Evolutionary conservation across 2,329 filamentous ascomycete species (phyloP), one percentile per base, ranked within the genome.

Genomic region (Fusarium decemcellulare): DNA sequence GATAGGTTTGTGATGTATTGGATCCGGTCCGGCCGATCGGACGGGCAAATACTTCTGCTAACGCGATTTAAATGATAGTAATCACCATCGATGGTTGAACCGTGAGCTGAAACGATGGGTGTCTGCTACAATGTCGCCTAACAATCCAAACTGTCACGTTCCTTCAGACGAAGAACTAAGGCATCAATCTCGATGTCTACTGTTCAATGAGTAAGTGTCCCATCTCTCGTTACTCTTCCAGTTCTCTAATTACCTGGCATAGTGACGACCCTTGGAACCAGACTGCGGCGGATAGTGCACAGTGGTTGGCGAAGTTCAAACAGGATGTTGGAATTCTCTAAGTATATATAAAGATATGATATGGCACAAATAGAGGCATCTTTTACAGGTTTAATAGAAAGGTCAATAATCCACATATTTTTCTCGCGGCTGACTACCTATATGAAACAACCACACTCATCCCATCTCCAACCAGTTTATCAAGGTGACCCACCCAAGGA

Each of bases 231-330:
- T 4, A 1, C 27, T 4, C 8, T 12, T 4, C 8, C 3, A 15
- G 39, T 11, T 8, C 10, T 11, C 2, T 27, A 11, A 43, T 54
- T 30, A 71, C 40, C 3, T 11, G n/a, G 14, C 1, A 1, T 53
- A 87, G 85, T 57, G 87, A 88, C 54, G 87, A 89, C 65, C 85
- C 85, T 4, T 88, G 86, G 83, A 88, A 89, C 68, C 84, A 86
- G 67, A 89, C 87, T 0, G 82, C 85, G 0, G 87, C 87, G 5
- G 87, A 89, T 68, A 88, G 88, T 59, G 81, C 79, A 1, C 86
- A 88, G 70, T 89, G 87, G 87, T 76, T 89, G 3, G 80, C 82
- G 34, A 82, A 86, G 36, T 89, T 89, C 76, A 89, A 89, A 72
- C 82, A 83, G 3, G 83, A 87, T 44, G 81, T 80, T 1, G 85